Evolutionary conservation across 768 basidiomycete species (phyloP), one percentile per base, ranked within the genome.

Genomic region (Lepiota venenata): DNA sequence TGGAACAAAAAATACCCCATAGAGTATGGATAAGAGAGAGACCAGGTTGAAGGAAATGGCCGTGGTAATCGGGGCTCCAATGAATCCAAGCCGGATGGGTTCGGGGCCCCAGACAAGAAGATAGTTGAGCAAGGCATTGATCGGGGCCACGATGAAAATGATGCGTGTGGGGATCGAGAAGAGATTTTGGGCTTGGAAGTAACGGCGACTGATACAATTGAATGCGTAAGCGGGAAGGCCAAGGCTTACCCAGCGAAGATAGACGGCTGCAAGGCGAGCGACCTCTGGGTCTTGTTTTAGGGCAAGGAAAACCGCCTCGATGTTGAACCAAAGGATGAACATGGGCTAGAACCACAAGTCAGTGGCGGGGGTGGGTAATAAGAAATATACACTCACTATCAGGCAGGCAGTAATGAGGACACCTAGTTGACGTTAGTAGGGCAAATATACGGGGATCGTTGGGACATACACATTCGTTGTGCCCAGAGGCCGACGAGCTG

Each of bases 41-140:
- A 93, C 85, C 16, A 96, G 75, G 66, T 95, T 96, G 72, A 94
- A 91, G 11, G 89, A 90, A 50, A 95, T 77, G 0, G 89, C 85
- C 2, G 93, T 93, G 1, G 95, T 89, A 16, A 98, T 76, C 0
- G 96, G 96, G 2, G 94, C 96, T 12, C 96, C 96, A 48, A 90
- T 83, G 69, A 91, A 99, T 0, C 95, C 95, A 2, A 98, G 74
- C 12, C 88, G 77, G 52, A 97, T 72, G 3, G 82, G 73, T 37
- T 80, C 72, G 0, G 93, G 93, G 1, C 93, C 93, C 92, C 91
- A 93, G 0, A 94, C 91, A n/a, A 98, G 82, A 1, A 91, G 57
- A 64, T 84, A 97, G 64, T 93, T 96, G 11, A 96, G 74, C 7
- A 89, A 55, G 2, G 82, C 83, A 62, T 99, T 98, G 61, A 91